Percentiles rank a stretch among this genome's conserved stretches.
Conservation (phyloP, 1,284 basidiomycete genomes). For the Ceratobasidium sp. region DNA sequence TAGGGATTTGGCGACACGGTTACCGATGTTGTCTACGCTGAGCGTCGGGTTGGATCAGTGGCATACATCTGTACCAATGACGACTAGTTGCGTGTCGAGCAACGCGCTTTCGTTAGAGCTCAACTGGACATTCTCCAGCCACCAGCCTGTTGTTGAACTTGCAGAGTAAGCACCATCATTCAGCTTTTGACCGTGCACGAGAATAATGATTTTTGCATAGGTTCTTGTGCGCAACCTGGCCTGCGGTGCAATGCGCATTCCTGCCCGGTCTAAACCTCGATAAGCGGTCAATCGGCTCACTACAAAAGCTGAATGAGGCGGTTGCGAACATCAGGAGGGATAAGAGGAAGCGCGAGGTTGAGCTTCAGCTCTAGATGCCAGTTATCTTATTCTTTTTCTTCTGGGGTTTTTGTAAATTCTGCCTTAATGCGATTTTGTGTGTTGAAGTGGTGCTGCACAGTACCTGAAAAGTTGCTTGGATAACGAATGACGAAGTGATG, state of each 20-base stretch:
- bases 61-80: slow-evolving; percentile 14
- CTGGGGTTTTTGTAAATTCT: too few species aligned
- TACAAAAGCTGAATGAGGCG: slow-evolving; percentile 29
- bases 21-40: slow-evolving; percentile 27
- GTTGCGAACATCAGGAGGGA: slow-evolving; percentile 3
- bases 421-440: too few species aligned
- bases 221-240: slow-evolving; percentile 34
- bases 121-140: slow-evolving; percentile 5
- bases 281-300: not conserved
- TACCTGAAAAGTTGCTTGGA: too few species aligned
- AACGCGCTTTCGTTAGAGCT: slow-evolving; percentile 9
- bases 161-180: slow-evolving; percentile 13
- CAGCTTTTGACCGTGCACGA: not conserved
- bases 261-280: slow-evolving; percentile 5
- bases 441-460: too few species aligned
- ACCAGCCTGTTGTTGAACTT: not conserved
- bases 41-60: slow-evolving; percentile 25
- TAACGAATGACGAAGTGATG: too few species aligned
- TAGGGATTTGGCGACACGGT: slow-evolving; percentile 8
- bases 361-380: too few species aligned
- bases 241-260: slow-evolving; percentile 17
- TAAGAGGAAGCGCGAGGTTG: not conserved
- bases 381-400: too few species aligned
- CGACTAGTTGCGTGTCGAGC: not conserved
- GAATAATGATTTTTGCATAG: not conserved